Percentiles rank a stretch among this genome's conserved stretches.
phyloP scores from a whole-genome alignment of 305 asterid species.

The Solanum aculeatissimum region DNA sequence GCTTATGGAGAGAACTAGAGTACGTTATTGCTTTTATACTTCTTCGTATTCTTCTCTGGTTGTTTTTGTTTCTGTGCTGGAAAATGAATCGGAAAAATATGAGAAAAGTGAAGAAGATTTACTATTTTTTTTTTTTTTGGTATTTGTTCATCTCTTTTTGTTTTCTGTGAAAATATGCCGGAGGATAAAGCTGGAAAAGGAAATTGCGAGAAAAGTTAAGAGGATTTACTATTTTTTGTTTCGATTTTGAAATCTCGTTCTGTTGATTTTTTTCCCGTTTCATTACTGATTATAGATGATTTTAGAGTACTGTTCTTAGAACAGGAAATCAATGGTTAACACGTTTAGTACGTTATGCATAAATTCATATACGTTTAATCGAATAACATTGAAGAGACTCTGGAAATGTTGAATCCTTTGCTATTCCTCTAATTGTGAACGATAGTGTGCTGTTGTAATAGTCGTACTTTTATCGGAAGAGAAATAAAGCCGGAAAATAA shows the following conservation, averaged over 20 bases:
- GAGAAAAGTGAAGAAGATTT: background rate
- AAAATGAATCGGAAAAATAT: background rate
- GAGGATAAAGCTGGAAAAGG: background rate
- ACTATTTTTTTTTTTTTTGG: background rate
- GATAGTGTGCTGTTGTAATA: background rate
- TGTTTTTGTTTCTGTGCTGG: background rate
- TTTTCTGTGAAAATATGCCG: background rate
- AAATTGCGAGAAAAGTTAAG: background rate
- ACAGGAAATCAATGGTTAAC: background rate
- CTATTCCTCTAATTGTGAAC: background rate
- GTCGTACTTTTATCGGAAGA: background rate
- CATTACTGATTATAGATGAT: background rate
- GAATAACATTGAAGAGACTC: background rate
- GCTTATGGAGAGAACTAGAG: constrained; percentile 43
- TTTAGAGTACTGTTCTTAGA: background rate
- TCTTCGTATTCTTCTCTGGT: background rate
- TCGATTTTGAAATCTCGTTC: background rate
- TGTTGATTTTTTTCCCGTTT: background rate
- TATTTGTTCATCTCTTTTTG: background rate
- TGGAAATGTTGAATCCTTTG: background rate
- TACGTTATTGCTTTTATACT: constrained; percentile 14
- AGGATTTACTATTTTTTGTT: background rate
- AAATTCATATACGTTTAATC: background rate
- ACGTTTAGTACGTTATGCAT: background rate
- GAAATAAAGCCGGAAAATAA: background rate